Conservation (phyloP, 2,329 filamentous ascomycete genomes). For the Fusarium keratoplasticum region DNA sequence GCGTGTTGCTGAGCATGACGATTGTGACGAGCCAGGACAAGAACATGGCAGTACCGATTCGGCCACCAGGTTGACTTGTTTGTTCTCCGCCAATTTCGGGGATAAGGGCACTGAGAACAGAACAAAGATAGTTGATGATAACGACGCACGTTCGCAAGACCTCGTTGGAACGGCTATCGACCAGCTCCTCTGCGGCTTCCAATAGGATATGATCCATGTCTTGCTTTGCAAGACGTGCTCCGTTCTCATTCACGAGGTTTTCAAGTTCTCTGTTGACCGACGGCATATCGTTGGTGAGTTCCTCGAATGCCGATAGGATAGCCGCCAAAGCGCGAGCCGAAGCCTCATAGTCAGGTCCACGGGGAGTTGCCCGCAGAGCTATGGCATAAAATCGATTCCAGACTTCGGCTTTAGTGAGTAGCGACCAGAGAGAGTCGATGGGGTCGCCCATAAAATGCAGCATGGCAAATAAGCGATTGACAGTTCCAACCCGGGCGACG, state of each 20-base stretch:
- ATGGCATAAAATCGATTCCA: conserved; percentile 9
- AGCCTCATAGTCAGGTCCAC: background rate
- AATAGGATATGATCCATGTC: conserved; percentile 4
- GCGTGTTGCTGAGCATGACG: conserved; percentile 24
- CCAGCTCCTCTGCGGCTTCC: conserved; percentile 3
- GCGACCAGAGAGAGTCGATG: conserved; percentile 4
- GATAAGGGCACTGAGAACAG: conserved; percentile 4
- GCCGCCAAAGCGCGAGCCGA: conserved; percentile 8
- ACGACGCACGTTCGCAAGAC: conserved; percentile 14
- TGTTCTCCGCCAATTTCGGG: conserved; percentile 1
- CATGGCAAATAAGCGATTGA: background rate
- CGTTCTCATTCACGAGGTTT: background rate
- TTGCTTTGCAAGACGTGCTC: background rate
- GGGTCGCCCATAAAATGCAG: conserved; percentile 21
- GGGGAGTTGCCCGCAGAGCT: background rate
- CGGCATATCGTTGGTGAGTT: conserved; percentile 22
- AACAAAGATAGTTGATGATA: conserved; percentile 20
- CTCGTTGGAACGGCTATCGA: conserved; percentile 11
- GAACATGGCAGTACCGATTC: conserved; percentile 15
- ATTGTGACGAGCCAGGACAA: conserved; percentile 4
- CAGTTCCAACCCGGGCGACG: conserved; percentile 10
- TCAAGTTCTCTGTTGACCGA: conserved; percentile 8
- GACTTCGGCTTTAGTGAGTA: conserved; percentile 1
- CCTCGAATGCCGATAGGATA: conserved; percentile 20
- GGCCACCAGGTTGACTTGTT: conserved; percentile 5